Base-by-base conservation (phyloP, 345 rosid genomes). In the Eucalyptus rudis region DNA sequence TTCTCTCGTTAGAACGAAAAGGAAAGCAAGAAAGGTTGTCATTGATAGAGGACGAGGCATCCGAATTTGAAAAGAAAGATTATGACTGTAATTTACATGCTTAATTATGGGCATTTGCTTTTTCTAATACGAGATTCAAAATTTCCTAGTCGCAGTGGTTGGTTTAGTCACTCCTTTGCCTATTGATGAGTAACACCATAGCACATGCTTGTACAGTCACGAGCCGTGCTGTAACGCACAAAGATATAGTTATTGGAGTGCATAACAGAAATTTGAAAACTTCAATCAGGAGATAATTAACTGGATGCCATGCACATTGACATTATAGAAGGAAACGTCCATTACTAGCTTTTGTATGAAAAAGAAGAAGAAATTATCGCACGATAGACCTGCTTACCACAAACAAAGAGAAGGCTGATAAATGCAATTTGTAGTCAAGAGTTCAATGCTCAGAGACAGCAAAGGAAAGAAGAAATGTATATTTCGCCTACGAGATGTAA, bases 361-460 rank as follows among this genome's bases (percentile, higher is more conserved):
- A 29, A 64, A n/a, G 20, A n/a, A 29, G 71, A 29, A 64, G 19
- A 64, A n/a, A 64, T 64, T 14, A n/a, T 7, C 2, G 4, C 36
- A 13, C 5, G 3, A 13, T 2, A 13, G 76, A 64, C 76, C n/a
- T 64, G 16, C 5, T 64, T 64, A n/a, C 10, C 19, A 4, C 5
- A 14, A 64, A 31, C 71, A 62, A 62, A 62, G 71, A 13, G 17
- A 31, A 64, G 36, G 0, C 13, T n/a, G 76, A 14, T 3, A n/a
- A 0, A 15, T n/a, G 36, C 19, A 64, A 1, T 64, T n/a, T 29
- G 36, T 0, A n/a, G 19, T 64, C 0, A 2, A n/a, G 76, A n/a
- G 76, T 64, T 29, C 36, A 64, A 2, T 64, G 16, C 71, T 15
- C 2, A 29, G 4, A 64, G 19, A 64, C 15, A 13, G 5, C 71